Evolutionary conservation across 192 early-diverging fungal species (phyloP), one percentile per base, ranked within the genome.

Genomic region (Coemansia sp.): DNA sequence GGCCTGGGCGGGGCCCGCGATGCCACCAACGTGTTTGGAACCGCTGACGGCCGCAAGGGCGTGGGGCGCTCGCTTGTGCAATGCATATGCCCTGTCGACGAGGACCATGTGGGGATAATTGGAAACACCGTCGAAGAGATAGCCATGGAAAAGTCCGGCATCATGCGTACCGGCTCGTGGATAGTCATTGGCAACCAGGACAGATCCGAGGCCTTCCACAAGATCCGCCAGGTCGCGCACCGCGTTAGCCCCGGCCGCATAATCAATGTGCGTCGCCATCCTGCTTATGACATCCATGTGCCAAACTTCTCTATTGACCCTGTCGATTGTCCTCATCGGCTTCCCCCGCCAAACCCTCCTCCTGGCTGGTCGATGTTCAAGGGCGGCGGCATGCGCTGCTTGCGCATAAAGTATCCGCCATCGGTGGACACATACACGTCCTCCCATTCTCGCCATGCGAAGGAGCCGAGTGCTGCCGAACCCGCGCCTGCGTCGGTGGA

Each of bases 131-230:
- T 91, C 9, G 70, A 76, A 47, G 76, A 81, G 45, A 93, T 94
- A 40, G 88, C 92, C 0, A 23, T 26, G 3, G 86, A 90, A 23
- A 94, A 94, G 75, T 81, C 83, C 7, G 92, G 92, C 1, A 94
- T 94, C 50, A 80, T 94, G 55, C 62, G 73, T 3, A 62, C 73
- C 2, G 73, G 66, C 2, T 69, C 73, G 20, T 76, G 73, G 73
- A 55, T 76, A 11, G 47, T 76, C 0, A 46, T 76, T 53, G 73
- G 53, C 14, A 58, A 53, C 37, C 73, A 76, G 60, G 66, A 69
- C 28, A 62, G 56, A 30, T 15, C 49, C 8, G 63, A 61, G 17
- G 73, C 73, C 0, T 69, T 76, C 67, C 66, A 69, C 55, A 49
- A 47, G 5, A 64, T 76, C 66, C 66, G 62, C 21, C 66, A 69